A percentile compares a stretch with the other conserved stretches of the same genome.
Evolutionary conservation across 1,139 yeast genomes (phyloP).

Genomic region (Suhomyces chickasaworum): DNA sequence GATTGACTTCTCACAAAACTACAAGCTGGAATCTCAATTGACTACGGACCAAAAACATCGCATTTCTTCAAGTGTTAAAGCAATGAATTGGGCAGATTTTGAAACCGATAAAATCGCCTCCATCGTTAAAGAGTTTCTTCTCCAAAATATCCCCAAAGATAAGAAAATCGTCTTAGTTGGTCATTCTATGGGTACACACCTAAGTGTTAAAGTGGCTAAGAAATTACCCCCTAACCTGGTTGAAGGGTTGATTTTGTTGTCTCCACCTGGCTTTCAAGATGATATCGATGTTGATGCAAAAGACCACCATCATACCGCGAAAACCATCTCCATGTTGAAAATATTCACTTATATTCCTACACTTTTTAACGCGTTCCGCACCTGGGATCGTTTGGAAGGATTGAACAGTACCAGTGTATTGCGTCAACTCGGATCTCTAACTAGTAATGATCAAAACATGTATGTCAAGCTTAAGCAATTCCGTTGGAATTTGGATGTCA

Average conservation of each 20-base stretch:
- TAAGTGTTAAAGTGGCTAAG: conserved; percentile 52
- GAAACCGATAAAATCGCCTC: conserved; percentile 51
- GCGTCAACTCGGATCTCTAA: conserved; percentile 47
- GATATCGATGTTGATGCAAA: conserved; percentile 24
- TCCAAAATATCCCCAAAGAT: conserved; percentile 40
- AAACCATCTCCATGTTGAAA: conserved; percentile 21
- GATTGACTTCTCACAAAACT: conserved; percentile 19
- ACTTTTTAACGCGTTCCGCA: conserved; percentile 56
- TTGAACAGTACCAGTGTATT: conserved; percentile 57
- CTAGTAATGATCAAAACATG: conserved; percentile 22
- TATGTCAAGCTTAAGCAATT: conserved; percentile 60
- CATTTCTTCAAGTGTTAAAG: conserved; percentile 33
- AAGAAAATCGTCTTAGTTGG: conserved; percentile 61
- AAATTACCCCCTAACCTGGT: conserved; percentile 41
- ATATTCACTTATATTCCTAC: conserved; percentile 47
- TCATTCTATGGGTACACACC: conserved; percentile 75
- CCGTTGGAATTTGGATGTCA: conserved; percentile 71
- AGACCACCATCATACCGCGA: conserved; percentile 4
- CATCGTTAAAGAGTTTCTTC: conserved; percentile 43
- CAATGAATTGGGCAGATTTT: conserved; percentile 48
- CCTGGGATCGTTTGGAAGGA: conserved; percentile 65
- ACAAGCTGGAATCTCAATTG: conserved; percentile 28
- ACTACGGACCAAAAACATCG: conserved; percentile 27
- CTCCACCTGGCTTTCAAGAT: conserved; percentile 56
- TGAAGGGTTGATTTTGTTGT: conserved; percentile 49